phyloP scores from a whole-genome alignment of 2,329 filamentous ascomycete species.

The Trichoderma arundinaceum region DNA sequence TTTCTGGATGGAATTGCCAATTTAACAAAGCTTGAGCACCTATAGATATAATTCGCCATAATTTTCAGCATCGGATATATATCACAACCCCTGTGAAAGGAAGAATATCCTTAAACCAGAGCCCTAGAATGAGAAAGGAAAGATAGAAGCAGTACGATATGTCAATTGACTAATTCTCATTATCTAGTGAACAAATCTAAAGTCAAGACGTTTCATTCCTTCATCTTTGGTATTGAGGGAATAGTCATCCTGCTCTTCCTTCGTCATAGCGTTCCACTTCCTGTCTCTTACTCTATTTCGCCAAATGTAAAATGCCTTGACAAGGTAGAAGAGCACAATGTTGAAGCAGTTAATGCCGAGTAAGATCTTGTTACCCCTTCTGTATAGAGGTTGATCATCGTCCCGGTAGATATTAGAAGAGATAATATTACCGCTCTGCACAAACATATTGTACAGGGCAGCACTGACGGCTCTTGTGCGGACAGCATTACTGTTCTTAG shows the following conservation, averaged over 20 bases:
- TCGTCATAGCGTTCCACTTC: slow-evolving; percentile 55
- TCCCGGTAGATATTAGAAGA: slow-evolving; percentile 48
- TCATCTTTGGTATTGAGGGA: slow-evolving; percentile 48
- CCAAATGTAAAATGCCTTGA: slow-evolving; percentile 59
- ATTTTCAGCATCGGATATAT: no score
- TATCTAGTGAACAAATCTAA: slow-evolving; percentile 48
- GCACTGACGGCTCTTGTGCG: slow-evolving; percentile 63
- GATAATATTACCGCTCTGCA: slow-evolving; percentile 45
- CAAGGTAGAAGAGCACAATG: slow-evolving; percentile 53
- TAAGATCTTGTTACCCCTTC: slow-evolving; percentile 56
- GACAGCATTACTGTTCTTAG: slow-evolving; percentile 63
- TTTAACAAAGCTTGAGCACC: background rate
- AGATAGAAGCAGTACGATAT: no score
- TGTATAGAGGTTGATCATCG: slow-evolving; percentile 41
- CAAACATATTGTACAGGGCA: slow-evolving; percentile 60
- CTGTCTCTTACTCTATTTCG: slow-evolving; percentile 53
- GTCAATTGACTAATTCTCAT: background rate
- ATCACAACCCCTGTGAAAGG: no score
- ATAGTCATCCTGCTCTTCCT: slow-evolving; percentile 46
- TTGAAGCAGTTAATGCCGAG: slow-evolving; percentile 56
- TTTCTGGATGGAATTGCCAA: slow-evolving; percentile 19
- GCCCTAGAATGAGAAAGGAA: no score
- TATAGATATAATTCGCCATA: background rate
- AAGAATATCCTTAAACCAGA: no score
- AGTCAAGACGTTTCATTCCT: slow-evolving; percentile 53